phyloP scores from a whole-genome alignment of 177 flowering plant species.

The Tripterygium wilfordii region DNA sequence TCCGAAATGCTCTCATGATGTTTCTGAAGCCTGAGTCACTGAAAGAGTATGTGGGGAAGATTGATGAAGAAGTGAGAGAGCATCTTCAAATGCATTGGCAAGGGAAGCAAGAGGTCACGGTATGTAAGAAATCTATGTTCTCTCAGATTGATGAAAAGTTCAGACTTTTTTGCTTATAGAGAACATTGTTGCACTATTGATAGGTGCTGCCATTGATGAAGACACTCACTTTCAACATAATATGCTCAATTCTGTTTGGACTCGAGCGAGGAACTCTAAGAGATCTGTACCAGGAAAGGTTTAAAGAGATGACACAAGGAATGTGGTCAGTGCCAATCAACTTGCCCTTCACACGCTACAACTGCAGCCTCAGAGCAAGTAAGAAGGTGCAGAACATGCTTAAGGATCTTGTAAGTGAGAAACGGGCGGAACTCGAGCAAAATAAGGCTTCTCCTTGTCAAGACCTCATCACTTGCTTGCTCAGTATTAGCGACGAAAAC shows the following conservation, averaged over 20 bases:
- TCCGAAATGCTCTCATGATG: slow-evolving; percentile 22
- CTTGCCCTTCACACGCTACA: slow-evolving; percentile 59
- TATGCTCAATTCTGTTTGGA: slow-evolving; percentile 50
- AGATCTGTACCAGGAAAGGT: slow-evolving; percentile 21
- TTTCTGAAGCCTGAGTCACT: slow-evolving; percentile 37
- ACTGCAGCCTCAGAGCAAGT: slow-evolving; percentile 45
- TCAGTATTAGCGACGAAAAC: slow-evolving; percentile 27
- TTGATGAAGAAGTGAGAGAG: slow-evolving; percentile 28
- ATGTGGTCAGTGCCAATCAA: slow-evolving; percentile 61
- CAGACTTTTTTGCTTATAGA: not conserved
- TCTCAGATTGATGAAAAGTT: too few species aligned
- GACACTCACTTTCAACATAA: slow-evolving; percentile 58
- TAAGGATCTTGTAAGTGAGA: slow-evolving; percentile 34
- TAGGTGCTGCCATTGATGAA: slow-evolving; percentile 60
- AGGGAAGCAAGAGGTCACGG: slow-evolving; percentile 27
- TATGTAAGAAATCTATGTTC: too few species aligned
- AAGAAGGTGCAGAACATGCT: slow-evolving; percentile 22
- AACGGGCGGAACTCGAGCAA: slow-evolving; percentile 26
- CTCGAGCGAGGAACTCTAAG: slow-evolving; percentile 39
- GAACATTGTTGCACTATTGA: not conserved
- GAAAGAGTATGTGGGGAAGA: slow-evolving; percentile 32
- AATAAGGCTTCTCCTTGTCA: slow-evolving; percentile 27
- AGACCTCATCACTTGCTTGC: slow-evolving; percentile 57
- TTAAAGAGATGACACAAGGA: slow-evolving; percentile 41
- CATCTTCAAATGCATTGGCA: slow-evolving; percentile 34